Evolutionary conservation across 2,329 filamentous ascomycete genomes (phyloP).

Genomic region (Cladosporium sphaerospermum): DNA sequence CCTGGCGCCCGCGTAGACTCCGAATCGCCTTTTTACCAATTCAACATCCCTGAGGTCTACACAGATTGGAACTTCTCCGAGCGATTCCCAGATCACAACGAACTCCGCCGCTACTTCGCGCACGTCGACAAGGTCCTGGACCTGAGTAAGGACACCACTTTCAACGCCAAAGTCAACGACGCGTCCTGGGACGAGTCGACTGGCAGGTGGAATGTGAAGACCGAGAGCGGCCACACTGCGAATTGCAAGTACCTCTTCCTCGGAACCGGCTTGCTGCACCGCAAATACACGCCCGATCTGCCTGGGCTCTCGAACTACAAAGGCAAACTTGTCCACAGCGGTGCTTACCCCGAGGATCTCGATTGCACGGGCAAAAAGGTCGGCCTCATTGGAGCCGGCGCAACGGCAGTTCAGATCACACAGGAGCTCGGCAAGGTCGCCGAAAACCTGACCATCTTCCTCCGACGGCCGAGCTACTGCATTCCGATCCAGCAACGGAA

Average conservation of each 20-base stretch:
- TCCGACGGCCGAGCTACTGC: constrained; percentile 60
- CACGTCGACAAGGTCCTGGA: constrained; percentile 52
- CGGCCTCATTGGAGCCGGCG: constrained; percentile 38
- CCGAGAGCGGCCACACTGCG: constrained; percentile 34
- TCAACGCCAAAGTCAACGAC: constrained; percentile 50
- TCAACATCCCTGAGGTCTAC: constrained; percentile 43
- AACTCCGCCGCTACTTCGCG: constrained; percentile 54
- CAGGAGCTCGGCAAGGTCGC: constrained; percentile 28
- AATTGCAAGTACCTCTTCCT: constrained; percentile 32
- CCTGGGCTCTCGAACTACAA: constrained; percentile 31
- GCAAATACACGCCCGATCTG: constrained; percentile 34
- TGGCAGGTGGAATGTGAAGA: constrained; percentile 47
- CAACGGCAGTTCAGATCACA: constrained; percentile 37
- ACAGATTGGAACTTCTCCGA: constrained; percentile 48
- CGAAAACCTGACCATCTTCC: constrained; percentile 50
- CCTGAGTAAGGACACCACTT: constrained; percentile 52
- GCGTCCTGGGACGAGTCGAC: constrained; percentile 46
- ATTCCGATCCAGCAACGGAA: constrained; percentile 52
- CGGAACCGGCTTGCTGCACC: constrained; percentile 34
- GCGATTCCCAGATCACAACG: constrained; percentile 26
- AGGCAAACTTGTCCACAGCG: constrained; percentile 36
- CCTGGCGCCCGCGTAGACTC: constrained; percentile 43
- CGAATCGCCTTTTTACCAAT: constrained; percentile 43
- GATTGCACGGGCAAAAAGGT: constrained; percentile 34
- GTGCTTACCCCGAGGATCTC: constrained; percentile 32